Evolutionary conservation across 441 rosid species (phyloP).

Genomic region (Euphorbia celastroides): DNA sequence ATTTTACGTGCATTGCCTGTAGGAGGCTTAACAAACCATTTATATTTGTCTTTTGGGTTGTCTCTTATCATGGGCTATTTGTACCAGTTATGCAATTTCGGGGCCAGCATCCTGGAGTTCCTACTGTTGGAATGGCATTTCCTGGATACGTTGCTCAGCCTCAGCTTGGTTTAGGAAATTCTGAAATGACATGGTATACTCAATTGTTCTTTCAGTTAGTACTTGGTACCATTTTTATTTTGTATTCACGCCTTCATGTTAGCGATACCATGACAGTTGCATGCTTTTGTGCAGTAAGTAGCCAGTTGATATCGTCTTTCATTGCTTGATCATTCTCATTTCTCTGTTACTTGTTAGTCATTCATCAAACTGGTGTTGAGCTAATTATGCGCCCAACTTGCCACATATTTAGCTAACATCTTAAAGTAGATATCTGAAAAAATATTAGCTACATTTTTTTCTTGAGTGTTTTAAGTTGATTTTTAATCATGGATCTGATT

Average conservation of each 20-base stretch:
- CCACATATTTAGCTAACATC: background rate
- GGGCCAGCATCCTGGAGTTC: constrained; percentile 92
- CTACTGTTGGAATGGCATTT: constrained; percentile 95
- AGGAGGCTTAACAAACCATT: background rate
- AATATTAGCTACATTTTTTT: background rate
- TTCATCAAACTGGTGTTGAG: background rate
- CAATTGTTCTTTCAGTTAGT: constrained; percentile 6
- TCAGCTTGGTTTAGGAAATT: constrained; percentile 79
- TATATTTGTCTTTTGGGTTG: background rate
- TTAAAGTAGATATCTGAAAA: background rate
- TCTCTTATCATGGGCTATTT: constrained; percentile 11
- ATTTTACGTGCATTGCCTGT: background rate
- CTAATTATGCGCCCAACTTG: background rate
- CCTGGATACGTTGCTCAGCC: constrained; percentile 95
- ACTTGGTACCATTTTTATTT: constrained; percentile 5
- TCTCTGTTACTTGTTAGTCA: background rate
- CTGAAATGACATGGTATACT: constrained; percentile 92
- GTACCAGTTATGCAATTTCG: constrained; percentile 83
- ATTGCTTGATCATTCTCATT: background rate
- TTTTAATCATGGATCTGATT: background rate
- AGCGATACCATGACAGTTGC: background rate
- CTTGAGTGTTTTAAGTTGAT: background rate
- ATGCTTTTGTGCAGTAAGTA: background rate
- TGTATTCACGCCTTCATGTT: background rate
- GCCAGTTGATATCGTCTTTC: background rate